Percentiles rank a stretch among this genome's conserved stretches.
Conservation (phyloP, 2,329 filamentous ascomycete species). For the Ophiostoma piceae region DNA sequence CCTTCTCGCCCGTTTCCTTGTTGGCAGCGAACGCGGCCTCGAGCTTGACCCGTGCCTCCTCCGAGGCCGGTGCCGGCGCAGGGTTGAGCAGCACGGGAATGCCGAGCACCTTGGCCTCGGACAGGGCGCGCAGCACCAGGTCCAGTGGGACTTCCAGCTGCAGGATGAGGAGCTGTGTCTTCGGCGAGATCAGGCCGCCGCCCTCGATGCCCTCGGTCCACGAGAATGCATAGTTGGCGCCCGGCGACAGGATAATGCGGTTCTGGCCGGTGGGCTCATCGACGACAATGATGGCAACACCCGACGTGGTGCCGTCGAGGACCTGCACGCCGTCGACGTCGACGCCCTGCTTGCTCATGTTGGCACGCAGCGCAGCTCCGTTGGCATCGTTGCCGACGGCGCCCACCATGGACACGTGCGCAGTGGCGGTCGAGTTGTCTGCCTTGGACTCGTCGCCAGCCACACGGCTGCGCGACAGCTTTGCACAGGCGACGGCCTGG, state of each 20-base stretch:
- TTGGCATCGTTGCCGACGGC: conserved; percentile 67
- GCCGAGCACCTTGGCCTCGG: conserved; percentile 35
- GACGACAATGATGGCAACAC: conserved; percentile 70
- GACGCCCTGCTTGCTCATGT: conserved; percentile 58
- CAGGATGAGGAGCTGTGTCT: conserved; percentile 53
- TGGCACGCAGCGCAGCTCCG: conserved; percentile 52
- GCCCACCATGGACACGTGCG: conserved; percentile 63
- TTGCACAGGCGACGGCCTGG: conserved; percentile 83
- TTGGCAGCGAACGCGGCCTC: conserved; percentile 43
- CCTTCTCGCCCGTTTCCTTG: conserved; percentile 25
- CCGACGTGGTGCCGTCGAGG: conserved; percentile 51
- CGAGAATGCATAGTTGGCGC: conserved; percentile 57
- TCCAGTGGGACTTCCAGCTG: conserved; percentile 56
- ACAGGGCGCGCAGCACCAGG: conserved; percentile 48
- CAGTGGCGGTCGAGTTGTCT: conserved; percentile 34
- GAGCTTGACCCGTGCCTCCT: conserved; percentile 49
- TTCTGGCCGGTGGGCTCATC: conserved; percentile 69
- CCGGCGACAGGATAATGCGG: conserved; percentile 67
- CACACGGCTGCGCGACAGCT: conserved; percentile 59
- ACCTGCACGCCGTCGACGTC: conserved; percentile 51
- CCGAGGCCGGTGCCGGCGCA: conserved; percentile 60
- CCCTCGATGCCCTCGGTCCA: conserved; percentile 35
- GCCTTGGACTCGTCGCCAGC: conserved; percentile 31
- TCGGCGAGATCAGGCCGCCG: conserved; percentile 31
- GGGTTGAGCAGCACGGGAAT: conserved; percentile 64